These are phyloP conservation scores for Aspergillus floridensis DNA, from an alignment of 2,329 filamentous ascomycete genomes.

Conservation along the genomic window DNA sequence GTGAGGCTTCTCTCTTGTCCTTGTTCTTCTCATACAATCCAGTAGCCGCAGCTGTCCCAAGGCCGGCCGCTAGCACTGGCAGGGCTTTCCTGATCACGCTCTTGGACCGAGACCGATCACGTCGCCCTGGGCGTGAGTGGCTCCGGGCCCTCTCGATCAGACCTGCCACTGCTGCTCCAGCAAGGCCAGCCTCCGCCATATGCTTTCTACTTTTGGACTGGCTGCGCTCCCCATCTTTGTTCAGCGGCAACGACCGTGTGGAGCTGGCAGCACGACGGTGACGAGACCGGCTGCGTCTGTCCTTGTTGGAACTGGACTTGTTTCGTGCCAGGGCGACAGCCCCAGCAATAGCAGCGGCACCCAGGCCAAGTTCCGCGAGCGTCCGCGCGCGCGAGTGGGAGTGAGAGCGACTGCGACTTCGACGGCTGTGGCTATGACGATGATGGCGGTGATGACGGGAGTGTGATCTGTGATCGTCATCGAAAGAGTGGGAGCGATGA, in stretches of 20 bases:
- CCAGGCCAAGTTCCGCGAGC: constrained; percentile 51
- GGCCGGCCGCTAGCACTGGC: constrained; percentile 60
- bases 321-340: constrained; percentile 58
- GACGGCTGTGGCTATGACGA: constrained; percentile 30
- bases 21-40: constrained; percentile 63
- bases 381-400: constrained; percentile 52
- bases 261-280: constrained; percentile 39
- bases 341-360: constrained; percentile 60
- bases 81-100: constrained; percentile 57
- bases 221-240: constrained; percentile 32
- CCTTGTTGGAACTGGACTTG: constrained; percentile 50
- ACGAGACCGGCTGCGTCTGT: constrained; percentile 49
- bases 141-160: constrained; percentile 58
- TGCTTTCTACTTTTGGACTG: constrained; percentile 55
- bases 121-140: constrained; percentile 54
- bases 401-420: constrained; percentile 46
- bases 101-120: constrained; percentile 51
- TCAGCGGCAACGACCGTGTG: constrained; percentile 21
- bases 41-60: constrained; percentile 60
- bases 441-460: constrained; percentile 32
- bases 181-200: constrained; percentile 61
- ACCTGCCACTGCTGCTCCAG: constrained; percentile 62
- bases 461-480: constrained; percentile 38
- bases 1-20: constrained; percentile 54
- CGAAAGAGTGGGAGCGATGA: constrained; percentile 41